Conservation (phyloP, 1,284 basidiomycete species). For the Ustanciosporium gigantosporum region DNA sequence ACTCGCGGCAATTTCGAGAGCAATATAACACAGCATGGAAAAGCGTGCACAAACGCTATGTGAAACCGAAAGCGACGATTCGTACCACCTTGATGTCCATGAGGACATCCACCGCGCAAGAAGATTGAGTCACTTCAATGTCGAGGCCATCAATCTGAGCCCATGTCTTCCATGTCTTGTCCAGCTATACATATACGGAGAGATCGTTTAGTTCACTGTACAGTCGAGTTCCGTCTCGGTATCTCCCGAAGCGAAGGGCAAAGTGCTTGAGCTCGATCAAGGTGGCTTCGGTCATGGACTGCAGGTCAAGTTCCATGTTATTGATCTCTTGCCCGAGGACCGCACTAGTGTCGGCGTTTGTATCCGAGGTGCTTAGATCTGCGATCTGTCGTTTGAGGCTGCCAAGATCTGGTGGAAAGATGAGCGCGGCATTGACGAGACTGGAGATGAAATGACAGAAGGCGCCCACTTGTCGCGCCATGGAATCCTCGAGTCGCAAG, state of each 20-base stretch:
- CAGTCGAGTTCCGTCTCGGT: conserved; percentile 2
- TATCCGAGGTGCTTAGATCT: no score
- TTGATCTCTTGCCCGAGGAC: neutral
- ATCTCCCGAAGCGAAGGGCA: conserved; percentile 3
- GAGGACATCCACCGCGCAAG: no score
- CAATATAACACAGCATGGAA: no score
- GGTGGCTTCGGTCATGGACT: conserved; percentile 1
- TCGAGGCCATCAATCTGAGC: no score
- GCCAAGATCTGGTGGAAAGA: conserved; percentile 2
- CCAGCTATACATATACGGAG: no score
- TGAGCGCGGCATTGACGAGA: conserved; percentile 1
- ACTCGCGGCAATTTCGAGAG: no score
- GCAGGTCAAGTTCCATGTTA: neutral
- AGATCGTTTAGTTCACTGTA: conserved; percentile 3
- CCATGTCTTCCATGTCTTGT: no score
- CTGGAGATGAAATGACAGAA: conserved; percentile 1
- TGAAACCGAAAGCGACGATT: no score
- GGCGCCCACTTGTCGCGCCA: neutral
- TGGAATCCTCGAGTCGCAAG: neutral
- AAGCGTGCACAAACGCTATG: no score
- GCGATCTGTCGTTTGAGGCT: neutral
- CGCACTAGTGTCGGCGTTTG: no score
- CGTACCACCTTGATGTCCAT: no score
- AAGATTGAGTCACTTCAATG: no score
- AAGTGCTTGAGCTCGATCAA: conserved; percentile 5